A percentile compares a stretch with the other conserved stretches of the same genome.
phyloP scores from a whole-genome alignment of 139 green algal species.

The Deuterostichococcus epilithicus region DNA sequence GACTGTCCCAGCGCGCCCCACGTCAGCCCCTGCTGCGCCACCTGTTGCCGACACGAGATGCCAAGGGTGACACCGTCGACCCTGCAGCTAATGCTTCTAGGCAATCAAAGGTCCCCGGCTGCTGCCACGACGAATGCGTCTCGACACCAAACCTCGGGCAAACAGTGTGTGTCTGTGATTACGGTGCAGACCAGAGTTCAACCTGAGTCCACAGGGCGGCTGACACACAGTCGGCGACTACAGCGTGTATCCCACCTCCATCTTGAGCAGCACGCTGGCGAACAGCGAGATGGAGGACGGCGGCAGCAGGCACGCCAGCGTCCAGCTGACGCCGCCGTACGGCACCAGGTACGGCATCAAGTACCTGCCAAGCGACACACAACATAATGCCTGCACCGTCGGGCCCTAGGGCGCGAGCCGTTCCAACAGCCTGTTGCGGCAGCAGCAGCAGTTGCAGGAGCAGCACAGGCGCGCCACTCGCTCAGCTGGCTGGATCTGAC shows the following conservation, averaged over 20 bases:
- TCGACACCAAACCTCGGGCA: neutral
- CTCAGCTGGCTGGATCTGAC: no score
- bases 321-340: conserved; percentile 63
- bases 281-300: conserved; percentile 71
- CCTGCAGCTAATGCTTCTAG: no score
- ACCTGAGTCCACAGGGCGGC: conserved; percentile 14
- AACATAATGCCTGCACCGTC: neutral
- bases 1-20: conserved; percentile 35
- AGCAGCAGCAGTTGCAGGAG: no score
- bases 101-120: no score
- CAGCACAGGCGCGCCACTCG: no score
- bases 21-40: conserved; percentile 23
- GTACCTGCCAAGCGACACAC: conserved; percentile 25
- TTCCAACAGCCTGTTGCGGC: no score
- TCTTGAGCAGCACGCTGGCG: conserved; percentile 57
- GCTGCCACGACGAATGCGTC: no score
- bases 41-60: no score
- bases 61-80: no score
- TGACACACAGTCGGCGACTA: neutral
- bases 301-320: conserved; percentile 59
- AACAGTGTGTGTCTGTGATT: neutral
- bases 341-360: conserved; percentile 46
- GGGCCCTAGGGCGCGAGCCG: no score
- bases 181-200: no score
- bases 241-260: conserved; percentile 21